Conservation (phyloP, 2,329 filamentous ascomycete species). For the Endoconidiophora laricicola region DNA sequence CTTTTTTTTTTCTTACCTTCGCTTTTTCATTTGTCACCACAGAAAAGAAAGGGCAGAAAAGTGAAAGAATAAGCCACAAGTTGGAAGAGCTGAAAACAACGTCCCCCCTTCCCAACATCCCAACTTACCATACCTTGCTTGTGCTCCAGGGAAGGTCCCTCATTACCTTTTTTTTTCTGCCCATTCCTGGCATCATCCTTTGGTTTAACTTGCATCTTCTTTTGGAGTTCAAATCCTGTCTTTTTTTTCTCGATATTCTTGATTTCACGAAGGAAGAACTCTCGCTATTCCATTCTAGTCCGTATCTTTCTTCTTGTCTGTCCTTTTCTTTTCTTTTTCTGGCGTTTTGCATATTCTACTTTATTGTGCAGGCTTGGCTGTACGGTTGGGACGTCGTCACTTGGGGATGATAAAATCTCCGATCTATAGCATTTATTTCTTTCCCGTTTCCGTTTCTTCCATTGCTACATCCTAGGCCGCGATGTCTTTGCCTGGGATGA, state of each 20-base stretch:
- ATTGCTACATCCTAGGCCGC: too few species aligned
- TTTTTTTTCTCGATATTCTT: background rate
- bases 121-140: background rate
- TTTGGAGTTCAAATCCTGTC: background rate
- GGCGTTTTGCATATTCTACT: background rate
- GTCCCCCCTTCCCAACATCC: too few species aligned
- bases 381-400: too few species aligned
- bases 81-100: slow-evolving; percentile 3
- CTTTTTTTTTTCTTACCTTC: background rate
- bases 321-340: background rate
- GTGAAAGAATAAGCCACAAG: background rate
- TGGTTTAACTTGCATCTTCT: background rate
- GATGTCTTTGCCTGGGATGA: too few species aligned
- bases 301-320: background rate
- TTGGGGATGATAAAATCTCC: too few species aligned
- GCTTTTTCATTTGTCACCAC: background rate
- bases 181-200: background rate
- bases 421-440: too few species aligned
- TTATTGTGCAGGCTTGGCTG: too few species aligned
- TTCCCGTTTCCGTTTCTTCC: too few species aligned
- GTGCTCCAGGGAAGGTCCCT: slow-evolving; percentile 1
- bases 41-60: too few species aligned
- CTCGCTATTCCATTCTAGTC: background rate
- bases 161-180: slow-evolving; percentile 5
- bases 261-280: too few species aligned